A percentile compares a stretch with the other conserved stretches of the same genome.
phyloP scores from a whole-genome alignment of 768 basidiomycete species.

The Lactarius evosmus region DNA sequence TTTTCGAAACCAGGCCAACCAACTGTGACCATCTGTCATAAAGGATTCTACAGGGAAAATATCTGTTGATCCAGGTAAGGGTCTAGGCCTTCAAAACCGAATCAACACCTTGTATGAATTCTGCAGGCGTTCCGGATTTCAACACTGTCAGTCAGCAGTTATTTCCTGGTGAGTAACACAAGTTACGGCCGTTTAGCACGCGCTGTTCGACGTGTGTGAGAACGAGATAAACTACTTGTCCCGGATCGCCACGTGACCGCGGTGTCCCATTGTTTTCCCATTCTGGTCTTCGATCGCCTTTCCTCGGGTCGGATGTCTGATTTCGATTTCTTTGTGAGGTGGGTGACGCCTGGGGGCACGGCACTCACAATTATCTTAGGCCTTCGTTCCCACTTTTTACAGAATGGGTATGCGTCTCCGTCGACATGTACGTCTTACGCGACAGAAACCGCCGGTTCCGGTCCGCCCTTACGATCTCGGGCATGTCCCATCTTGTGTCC shows the following conservation, averaged over 20 bases:
- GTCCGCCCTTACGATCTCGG: neutral
- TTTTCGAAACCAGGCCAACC: too few species aligned
- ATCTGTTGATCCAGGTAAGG: neutral
- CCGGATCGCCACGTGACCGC: neutral
- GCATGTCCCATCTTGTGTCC: neutral
- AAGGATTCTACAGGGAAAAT: too few species aligned
- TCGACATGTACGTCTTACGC: neutral
- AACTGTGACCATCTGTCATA: too few species aligned
- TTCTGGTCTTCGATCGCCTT: neutral
- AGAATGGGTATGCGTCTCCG: neutral
- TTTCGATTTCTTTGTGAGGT: neutral
- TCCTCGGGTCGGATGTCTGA: slow-evolving; percentile 9
- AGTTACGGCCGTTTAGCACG: too few species aligned
- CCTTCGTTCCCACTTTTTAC: neutral
- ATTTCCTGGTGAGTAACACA: too few species aligned
- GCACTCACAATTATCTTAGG: neutral
- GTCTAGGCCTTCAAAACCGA: neutral
- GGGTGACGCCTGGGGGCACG: neutral
- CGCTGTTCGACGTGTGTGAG: too few species aligned
- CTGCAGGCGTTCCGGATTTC: neutral
- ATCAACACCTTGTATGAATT: neutral
- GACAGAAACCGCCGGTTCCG: neutral
- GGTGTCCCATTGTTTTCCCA: neutral
- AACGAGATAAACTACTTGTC: neutral
- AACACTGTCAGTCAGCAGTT: neutral